phyloP scores from a whole-genome alignment of 306 rosid genomes.

The Ochetophila trinervis region DNA sequence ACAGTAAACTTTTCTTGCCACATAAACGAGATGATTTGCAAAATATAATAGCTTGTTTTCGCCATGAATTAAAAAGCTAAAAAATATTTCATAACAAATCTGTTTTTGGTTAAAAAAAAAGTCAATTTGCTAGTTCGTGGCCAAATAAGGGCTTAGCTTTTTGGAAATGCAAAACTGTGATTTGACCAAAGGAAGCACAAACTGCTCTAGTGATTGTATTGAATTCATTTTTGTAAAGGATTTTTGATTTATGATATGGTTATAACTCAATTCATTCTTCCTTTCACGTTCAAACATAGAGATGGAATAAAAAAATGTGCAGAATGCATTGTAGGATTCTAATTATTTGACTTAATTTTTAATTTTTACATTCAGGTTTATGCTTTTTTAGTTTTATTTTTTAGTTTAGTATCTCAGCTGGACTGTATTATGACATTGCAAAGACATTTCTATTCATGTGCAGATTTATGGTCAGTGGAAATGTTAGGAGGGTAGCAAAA shows the following conservation, averaged over 20 bases:
- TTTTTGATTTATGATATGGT: background rate
- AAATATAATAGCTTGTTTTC: too few species aligned
- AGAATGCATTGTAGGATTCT: background rate
- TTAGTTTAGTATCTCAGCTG: constrained; percentile 16
- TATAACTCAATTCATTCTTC: background rate
- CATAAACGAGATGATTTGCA: too few species aligned
- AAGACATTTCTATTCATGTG: constrained; percentile 23
- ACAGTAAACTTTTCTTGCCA: too few species aligned
- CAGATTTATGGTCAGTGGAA: constrained; percentile 49
- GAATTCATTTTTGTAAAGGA: background rate
- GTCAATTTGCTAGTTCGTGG: too few species aligned
- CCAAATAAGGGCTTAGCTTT: too few species aligned
- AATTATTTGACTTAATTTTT: constrained; percentile 1
- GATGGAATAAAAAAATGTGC: background rate
- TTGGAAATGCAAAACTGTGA: too few species aligned
- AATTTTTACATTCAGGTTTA: background rate
- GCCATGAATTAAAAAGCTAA: too few species aligned
- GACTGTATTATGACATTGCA: constrained; percentile 16
- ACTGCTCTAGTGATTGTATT: too few species aligned
- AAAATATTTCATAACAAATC: too few species aligned
- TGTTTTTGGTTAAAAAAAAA: too few species aligned
- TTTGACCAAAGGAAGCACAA: too few species aligned
- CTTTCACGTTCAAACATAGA: background rate
- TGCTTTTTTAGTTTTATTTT: background rate
- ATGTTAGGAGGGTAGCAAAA: constrained; percentile 41